Evolutionary conservation across 169 alveolate species (phyloP).

Genomic region (Cystoisospora suis): DNA sequence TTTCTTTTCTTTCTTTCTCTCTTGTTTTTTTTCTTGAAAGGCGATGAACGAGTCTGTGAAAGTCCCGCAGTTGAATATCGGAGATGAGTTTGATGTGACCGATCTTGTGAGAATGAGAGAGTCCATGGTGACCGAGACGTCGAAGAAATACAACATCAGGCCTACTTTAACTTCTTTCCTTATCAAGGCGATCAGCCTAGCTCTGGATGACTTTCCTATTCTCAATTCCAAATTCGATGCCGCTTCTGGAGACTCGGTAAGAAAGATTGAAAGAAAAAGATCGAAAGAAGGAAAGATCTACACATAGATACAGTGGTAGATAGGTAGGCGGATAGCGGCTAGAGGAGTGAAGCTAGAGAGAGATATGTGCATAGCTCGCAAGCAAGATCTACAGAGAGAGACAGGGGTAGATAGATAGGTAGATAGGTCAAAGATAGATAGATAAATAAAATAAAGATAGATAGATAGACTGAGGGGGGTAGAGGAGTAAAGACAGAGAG

Average conservation of each 20-base stretch:
- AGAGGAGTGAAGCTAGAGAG: too few species aligned
- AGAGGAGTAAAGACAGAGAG: too few species aligned
- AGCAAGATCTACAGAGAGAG: too few species aligned
- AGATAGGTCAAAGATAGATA: too few species aligned
- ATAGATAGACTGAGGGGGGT: too few species aligned
- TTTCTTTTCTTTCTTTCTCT: not conserved
- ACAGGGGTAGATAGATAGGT: too few species aligned
- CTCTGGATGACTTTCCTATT: conserved; percentile 85
- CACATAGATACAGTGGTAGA: not conserved
- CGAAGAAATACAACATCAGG: conserved; percentile 63
- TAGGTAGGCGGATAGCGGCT: not conserved
- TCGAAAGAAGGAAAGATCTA: not conserved
- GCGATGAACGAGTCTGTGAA: conserved; percentile 85
- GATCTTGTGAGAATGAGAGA: conserved; percentile 52
- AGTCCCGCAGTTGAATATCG: conserved; percentile 81
- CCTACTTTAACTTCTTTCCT: conserved; percentile 90
- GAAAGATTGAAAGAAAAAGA: conserved; percentile 2
- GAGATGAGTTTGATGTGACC: conserved; percentile 77
- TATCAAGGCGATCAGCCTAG: conserved; percentile 89
- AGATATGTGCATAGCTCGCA: too few species aligned
- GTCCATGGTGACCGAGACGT: conserved; percentile 11
- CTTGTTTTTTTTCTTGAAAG: conserved; percentile 38
- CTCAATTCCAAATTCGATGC: conserved; percentile 85
- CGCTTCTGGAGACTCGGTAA: conserved; percentile 39
- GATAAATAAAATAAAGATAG: too few species aligned